These are phyloP conservation scores for Bruguiera hainesii DNA, from an alignment of 441 rosid species.

Conservation along the genomic window DNA sequence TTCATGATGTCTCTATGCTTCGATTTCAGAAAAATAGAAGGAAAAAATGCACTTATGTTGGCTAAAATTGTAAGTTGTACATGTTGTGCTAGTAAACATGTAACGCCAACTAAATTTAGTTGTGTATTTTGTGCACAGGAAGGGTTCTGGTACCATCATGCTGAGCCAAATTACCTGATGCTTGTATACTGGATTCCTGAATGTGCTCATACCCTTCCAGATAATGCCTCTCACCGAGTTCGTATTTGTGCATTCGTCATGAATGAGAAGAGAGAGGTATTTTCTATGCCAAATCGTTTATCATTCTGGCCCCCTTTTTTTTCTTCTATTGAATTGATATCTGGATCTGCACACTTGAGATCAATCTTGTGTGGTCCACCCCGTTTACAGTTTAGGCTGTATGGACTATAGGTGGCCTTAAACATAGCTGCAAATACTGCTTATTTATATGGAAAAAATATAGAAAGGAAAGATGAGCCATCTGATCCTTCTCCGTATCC, in stretches of 20 bases:
- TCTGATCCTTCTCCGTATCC: no score
- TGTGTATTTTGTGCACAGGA: conserved; percentile 43
- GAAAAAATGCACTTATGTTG: neutral
- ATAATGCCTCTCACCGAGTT: conserved; percentile 81
- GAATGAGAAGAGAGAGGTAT: conserved; percentile 74
- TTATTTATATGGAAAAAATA: no score
- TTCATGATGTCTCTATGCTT: neutral
- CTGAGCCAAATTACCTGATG: conserved; percentile 80
- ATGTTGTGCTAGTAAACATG: neutral
- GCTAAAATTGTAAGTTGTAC: neutral
- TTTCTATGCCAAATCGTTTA: neutral
- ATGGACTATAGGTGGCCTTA: no score
- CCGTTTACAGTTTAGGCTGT: no score
- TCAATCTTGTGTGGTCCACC: neutral
- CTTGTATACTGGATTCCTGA: conserved; percentile 78
- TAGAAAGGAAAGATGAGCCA: no score
- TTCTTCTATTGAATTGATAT: neutral
- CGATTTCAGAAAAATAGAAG: no score
- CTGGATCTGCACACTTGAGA: neutral
- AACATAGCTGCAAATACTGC: no score
- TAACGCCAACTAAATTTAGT: neutral
- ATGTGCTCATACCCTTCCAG: conserved; percentile 58
- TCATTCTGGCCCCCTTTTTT: neutral
- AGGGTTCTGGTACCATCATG: conserved; percentile 92
- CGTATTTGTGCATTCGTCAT: conserved; percentile 77